Evolutionary conservation across 1,139 yeast species (phyloP), one percentile per base, ranked within the genome.

Genomic region (Yamadazyma jaroonii): DNA sequence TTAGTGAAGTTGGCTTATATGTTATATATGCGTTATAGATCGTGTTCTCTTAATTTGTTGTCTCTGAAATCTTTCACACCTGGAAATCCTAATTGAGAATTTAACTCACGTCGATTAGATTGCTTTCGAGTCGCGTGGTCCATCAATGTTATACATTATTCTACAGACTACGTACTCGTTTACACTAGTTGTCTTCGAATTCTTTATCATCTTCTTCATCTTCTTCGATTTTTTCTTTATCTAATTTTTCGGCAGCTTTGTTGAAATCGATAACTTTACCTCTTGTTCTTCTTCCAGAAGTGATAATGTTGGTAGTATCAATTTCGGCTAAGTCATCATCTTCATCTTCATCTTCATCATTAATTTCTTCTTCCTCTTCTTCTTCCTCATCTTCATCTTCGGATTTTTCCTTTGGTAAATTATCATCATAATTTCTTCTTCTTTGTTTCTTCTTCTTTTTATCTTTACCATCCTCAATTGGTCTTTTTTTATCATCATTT

Each of bases 241-340:
- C 81, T 54, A 87, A 64, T 54, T 85, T 77, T 47, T 78, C 85
- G 22, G 89, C 87, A n/a, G 95, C 90, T 61, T 86, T 83, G 44
- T 79, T 74, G 61, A 84, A 90, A 62, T 90, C 97, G 52, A 90
- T 84, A 25, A 84, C 84, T 57, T 83, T 85, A 14, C 96, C 95
- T 50, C 96, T 79, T 9, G 96, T 88, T 68, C 97, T 84, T 62
- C 96, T 77, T 10, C 96, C 96, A 21, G 81, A 69, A 20, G 84
- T 72, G 46, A 89, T 86, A 56, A 89, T 89, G 61, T 90, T 90
- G 34, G 90, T 68, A 30, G 84, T 73, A 56, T 89, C 96, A 50
- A 90, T 87, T 59, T 86, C 96, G 12, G 77, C 77, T 51, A 88
- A 70, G 50, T 84, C 94, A 52, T 87, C 95, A 31, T 86, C 95